Base-by-base conservation (phyloP, 78 protist genomes). In the Cavenderia fasciculata region DNA sequence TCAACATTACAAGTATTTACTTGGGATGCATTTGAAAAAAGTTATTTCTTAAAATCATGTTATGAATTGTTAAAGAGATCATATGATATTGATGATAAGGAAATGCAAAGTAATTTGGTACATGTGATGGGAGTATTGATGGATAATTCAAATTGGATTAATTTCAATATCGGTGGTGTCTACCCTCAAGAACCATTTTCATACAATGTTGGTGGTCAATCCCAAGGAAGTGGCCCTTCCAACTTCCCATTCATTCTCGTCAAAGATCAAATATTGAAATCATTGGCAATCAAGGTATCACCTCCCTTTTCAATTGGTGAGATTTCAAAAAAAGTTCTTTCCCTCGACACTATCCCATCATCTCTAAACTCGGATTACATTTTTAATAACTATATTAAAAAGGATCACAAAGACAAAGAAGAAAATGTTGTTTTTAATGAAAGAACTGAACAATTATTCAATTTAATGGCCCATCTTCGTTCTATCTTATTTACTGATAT, bases 91-190 rank as follows among this genome's bases (percentile, higher is more conserved):
- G 23, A 31, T 11, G 2, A 11, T 21, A 49, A 70, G 16, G 0
- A 33, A n/a, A 23, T 33, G 29, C 7, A 10, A 36, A 6, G 27
- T 4, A 8, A 52, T 52, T 25, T 75, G 19, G 34, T 75, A 1
- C 21, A 36, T 3, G 69, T 82, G 0, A 31, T 82, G 31, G n/a
- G 44, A 23, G n/a, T 59, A 8, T 40, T 82, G 11, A 41, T 68
- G 29, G 19, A 82, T 40, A 56, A 43, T 43, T 66, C 59, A 25
- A 77, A 82, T 10, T 82, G 89, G 89, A 82, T 82, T 18, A 68
- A 82, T 31, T 68, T 82, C 7, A 62, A 62, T 56, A 40, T 82
- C 14, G 51, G 46, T 61, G 43, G 72, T 40, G 21, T 40, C 2
- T 63, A n/a, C 72, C 72, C 72, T 2, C 21, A n/a, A 6, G 72